Percentiles rank a stretch among this genome's conserved stretches.
Conservation (phyloP, 768 basidiomycete species). For the Leccinum obscurum region DNA sequence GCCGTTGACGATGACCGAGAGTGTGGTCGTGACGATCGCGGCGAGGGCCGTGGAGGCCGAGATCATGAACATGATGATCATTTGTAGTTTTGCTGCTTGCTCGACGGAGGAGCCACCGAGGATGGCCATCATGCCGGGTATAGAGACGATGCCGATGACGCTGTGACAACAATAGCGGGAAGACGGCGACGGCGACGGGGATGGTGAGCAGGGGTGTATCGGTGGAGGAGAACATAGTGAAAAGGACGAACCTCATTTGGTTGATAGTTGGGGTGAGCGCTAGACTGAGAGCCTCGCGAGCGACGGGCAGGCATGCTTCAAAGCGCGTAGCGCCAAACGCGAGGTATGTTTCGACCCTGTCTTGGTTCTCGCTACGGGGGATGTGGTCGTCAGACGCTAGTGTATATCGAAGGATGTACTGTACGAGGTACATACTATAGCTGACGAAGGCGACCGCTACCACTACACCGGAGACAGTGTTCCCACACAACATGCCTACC, state of each 20-base stretch:
- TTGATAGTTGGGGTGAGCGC: constrained; percentile 82
- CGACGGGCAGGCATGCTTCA: constrained; percentile 82
- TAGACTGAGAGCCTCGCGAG: constrained; percentile 70
- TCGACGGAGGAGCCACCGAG: constrained; percentile 83
- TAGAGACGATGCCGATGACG: constrained; percentile 75
- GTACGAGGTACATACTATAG: constrained; percentile 51
- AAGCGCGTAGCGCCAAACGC: constrained; percentile 83
- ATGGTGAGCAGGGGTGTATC: background rate
- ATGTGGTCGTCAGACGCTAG: background rate
- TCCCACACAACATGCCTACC: constrained; percentile 84
- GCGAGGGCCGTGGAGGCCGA: constrained; percentile 74
- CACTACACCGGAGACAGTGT: constrained; percentile 73
- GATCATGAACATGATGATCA: constrained; percentile 96
- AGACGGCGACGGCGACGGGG: background rate
- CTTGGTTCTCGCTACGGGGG: constrained; percentile 65
- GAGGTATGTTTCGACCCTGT: constrained; percentile 84
- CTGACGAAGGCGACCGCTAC: constrained; percentile 70
- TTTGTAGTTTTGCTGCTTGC: constrained; percentile 84
- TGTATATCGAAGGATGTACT: background rate
- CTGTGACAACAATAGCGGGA: constrained; percentile 32
- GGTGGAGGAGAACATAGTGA: background rate
- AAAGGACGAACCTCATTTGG: constrained; percentile 66
- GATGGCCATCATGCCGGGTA: constrained; percentile 91
- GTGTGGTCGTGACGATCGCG: constrained; percentile 60
- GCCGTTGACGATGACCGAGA: constrained; percentile 63